Base-by-base conservation (phyloP, 208 protist genomes). In the Phytomonas sp. region DNA sequence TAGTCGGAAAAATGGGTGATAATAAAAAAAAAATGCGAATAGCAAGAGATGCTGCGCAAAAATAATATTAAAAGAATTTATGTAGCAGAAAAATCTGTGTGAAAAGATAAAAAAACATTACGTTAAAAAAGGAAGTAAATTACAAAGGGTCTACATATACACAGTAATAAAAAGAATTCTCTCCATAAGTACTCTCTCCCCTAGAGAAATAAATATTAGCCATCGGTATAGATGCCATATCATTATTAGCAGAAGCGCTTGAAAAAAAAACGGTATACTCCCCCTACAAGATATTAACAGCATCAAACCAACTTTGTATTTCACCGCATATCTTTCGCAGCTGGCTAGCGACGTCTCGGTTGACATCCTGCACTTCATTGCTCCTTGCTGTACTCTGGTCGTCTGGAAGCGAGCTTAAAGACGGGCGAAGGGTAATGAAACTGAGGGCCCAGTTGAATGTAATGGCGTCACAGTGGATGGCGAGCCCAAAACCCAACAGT, bases 21-120 rank as follows among this genome's bases (percentile, higher is more conserved):
- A 64, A 34, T 40, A 29, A 71, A 37, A 71, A 37, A 71, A 66
- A 56, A n/a, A 51, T 26, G 9, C 31, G 26, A 68, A 1, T 60
- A 4, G 67, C 56, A 36, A 62, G 60, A 70, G 51, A 15, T 56
- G 5, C 33, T 34, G 28, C 26, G 15, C 31, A 65, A 32, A 74
- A 62, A 60, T 17, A 20, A 36, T 26, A 53, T 23, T 66, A 26
- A 66, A 13, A 33, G 28, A n/a, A 53, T 56, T 34, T 67, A 28
- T 63, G 67, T 60, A 40, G 46, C 23, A 68, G 23, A 31, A 28
- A 56, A 66, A 73, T 23, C n/a, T 17, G n/a, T 17, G 1, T 36
- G 59, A 62, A 59, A 34, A 8, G 11, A 20, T 9, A 20, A 46
- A 46, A 9, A 46, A 20, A 33, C 0, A 31, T 61, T 32, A 60